Base-by-base conservation (phyloP, 192 early-diverging fungal genomes). In the Diversispora eburnea region DNA sequence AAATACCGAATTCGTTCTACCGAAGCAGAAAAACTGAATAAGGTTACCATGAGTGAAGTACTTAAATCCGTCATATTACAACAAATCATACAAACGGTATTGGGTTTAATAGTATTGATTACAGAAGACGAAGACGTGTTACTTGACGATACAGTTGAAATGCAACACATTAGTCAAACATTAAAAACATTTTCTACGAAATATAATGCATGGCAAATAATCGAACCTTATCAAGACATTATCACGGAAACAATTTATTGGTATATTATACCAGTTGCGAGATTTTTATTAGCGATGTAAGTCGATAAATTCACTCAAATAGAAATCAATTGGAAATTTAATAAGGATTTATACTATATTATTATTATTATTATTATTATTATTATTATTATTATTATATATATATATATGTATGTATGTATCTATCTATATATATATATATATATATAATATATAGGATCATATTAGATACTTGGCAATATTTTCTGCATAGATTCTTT, bases 401-500 rank as follows among this genome's bases (percentile, higher is more conserved):
- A 7, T 62, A 15, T 39, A 5, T 22, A 61, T 12, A 42, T 17
- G 25, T 12, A 42, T 15, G 15, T 5, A 42, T 4, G n/a, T n/a
- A n/a, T 41, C 3, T 13, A 17, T 22, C 7, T 61, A 9, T 13
- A 13, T 41, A 33, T 15, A 3, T 20, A 62, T 15, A 5, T 12
- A 8, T 13, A 62, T 39, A 22, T 58, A 22, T 22, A 8, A 3
- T 39, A 41, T 62, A 39, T 67, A 84, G 82, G 80, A 9, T 83
- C 20, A 71, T 88, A 61, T 65, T 89, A 64, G 86, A 84, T 49
- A 76, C 79, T 0, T 86, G 80, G 68, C 84, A 91, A 80, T 91
- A 91, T 82, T 91, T 90, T 79, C 81, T 91, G 68, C 91, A 92
- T 74, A 84, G 91, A 33, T 79, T 88, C 39, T 87, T 90, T 77